Base-by-base conservation (phyloP, 257 asterid genomes). In the Ilex asprella region DNA sequence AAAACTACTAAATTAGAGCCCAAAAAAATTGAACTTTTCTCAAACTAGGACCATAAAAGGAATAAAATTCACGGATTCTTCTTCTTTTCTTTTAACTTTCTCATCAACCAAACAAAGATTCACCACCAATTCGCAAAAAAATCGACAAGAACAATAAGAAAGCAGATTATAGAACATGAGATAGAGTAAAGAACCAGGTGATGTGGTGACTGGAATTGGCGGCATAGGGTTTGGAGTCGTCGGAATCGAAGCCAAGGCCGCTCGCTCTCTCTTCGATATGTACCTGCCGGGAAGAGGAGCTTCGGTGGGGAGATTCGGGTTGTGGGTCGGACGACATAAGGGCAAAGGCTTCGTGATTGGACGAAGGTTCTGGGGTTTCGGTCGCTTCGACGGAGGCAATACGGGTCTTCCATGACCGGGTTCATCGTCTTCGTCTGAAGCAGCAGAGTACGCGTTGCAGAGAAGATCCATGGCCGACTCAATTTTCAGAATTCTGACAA, bases 221-320 rank as follows among this genome's bases (percentile, higher is more conserved):
- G 74, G 27, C 39, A 67, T 63, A 44, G 67, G 64, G 31, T 53
- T 67, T 16, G 62, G 41, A 52, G 10, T 67, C 55, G 14, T 57
- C 16, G 75, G 29, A 50, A 67, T 49, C 8, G 81, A 70, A 47
- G 80, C 77, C 51, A 71, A 63, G 29, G 80, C 79, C 13, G 87
- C 89, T 67, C 88, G 75, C 68, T 93, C 97, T 73, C 94, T 76
- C 77, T 93, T 89, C 5, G 99, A 89, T 62, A 93, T 47, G 81
- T 87, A 87, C 61, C 94, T 73, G 52, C 97, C 99, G 12, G 90
- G 84, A 60, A 85, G 35, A 2, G 81, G 88, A 62, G 80, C 62
- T 67, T 82, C 82, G 39, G 64, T 41, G 27, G 75, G 72, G 54
- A 39, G 66, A 68, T 12, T 60, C 16, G 78, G 52, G n/a, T 7